Conservation (phyloP, 495 filamentous ascomycete genomes). For the Aspergillus incahuasiensis region DNA sequence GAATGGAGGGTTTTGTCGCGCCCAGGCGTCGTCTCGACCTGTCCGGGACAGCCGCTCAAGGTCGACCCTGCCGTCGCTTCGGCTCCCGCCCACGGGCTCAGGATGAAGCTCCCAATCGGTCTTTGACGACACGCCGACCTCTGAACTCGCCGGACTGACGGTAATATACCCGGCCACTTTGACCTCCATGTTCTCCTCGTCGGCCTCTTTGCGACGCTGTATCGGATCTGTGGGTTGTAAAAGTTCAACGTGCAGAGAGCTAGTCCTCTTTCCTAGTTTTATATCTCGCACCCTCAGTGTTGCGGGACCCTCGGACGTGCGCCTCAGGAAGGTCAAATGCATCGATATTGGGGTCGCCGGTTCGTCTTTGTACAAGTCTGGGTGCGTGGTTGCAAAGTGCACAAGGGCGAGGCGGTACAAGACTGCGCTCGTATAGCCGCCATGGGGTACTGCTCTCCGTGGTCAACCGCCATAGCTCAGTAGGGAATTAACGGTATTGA, state of each 20-base stretch:
- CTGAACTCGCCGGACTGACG: constrained; percentile 55
- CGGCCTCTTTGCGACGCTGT: neutral
- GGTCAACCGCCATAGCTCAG: neutral
- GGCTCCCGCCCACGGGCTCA: constrained; percentile 33
- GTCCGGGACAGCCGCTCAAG: constrained; percentile 34
- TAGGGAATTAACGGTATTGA: neutral
- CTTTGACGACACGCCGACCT: constrained; percentile 52
- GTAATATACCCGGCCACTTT: constrained; percentile 67
- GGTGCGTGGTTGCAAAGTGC: constrained; percentile 63
- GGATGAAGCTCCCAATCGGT: constrained; percentile 51
- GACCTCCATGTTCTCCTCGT: constrained; percentile 32
- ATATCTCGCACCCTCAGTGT: constrained; percentile 61
- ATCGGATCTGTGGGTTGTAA: constrained; percentile 35
- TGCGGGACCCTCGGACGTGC: constrained; percentile 60
- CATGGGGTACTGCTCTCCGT: constrained; percentile 63
- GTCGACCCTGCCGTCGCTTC: constrained; percentile 21
- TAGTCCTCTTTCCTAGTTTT: constrained; percentile 67
- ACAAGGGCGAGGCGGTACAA: constrained; percentile 55
- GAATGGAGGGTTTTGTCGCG: constrained; percentile 33
- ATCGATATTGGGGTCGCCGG: constrained; percentile 55
- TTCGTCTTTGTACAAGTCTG: constrained; percentile 49
- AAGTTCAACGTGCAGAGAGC: constrained; percentile 66
- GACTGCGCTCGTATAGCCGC: constrained; percentile 67
- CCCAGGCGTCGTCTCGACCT: constrained; percentile 29
- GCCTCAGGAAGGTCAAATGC: constrained; percentile 70